A percentile compares a stretch with the other conserved stretches of the same genome.
These are phyloP conservation scores for Akebia trifoliata DNA, from an alignment of 164 flowering plant genomes.

Conservation along the genomic window DNA sequence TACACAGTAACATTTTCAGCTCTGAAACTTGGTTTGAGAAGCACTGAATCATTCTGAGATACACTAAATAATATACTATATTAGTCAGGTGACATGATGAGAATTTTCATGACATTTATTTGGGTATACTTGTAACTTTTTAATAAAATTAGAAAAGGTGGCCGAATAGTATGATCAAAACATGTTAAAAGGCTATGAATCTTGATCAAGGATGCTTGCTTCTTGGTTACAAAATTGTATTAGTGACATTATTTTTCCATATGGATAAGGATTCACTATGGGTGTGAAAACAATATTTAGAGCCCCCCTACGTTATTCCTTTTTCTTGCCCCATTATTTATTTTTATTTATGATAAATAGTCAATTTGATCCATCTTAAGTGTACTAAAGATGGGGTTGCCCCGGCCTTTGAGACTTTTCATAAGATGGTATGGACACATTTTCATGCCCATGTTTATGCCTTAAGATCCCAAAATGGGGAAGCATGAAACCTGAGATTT, in stretches of 20 bases:
- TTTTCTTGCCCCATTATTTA: no score
- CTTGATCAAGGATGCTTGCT: neutral
- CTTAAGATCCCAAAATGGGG: no score
- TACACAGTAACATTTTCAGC: constrained; percentile 52
- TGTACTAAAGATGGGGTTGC: no score
- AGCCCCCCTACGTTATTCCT: no score
- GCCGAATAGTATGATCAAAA: neutral
- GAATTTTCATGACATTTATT: neutral
- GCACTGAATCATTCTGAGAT: constrained; percentile 75
- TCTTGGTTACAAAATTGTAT: neutral
- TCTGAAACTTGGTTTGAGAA: constrained; percentile 72
- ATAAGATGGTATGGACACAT: no score
- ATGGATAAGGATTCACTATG: neutral
- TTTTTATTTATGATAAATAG: no score
- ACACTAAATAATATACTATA: constrained; percentile 45
- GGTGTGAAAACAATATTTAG: no score
- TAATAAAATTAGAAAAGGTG: neutral
- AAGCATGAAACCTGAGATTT: no score
- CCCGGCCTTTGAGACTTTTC: no score
- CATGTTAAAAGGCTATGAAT: constrained; percentile 3
- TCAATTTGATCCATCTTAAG: no score
- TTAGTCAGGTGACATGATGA: constrained; percentile 34
- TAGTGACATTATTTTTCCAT: neutral
- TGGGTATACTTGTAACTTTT: neutral
- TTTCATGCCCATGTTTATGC: no score